Evolutionary conservation across 352 stramenopile genomes (phyloP), one percentile per base, ranked within the genome.

Genomic region (Phytophthora melonis): DNA sequence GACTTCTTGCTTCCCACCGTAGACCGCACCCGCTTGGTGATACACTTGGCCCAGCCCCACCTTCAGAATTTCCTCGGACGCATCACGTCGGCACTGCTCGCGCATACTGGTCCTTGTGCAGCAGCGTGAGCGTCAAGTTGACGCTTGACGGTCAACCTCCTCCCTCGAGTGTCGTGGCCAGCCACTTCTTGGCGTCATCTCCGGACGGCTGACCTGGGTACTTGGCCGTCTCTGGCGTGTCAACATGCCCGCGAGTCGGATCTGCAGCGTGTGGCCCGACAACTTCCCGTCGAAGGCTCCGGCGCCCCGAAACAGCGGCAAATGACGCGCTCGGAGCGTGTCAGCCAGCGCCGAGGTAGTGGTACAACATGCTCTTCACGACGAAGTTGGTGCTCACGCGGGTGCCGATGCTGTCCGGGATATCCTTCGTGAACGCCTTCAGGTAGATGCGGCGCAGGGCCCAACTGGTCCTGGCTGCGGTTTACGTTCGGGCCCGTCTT

Each of bases 51-150:
- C 23, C 23, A 25, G 23, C 23, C 90, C 90, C 21, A 75, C 77
- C 68, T 93, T 94, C 41, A 96, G 58, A 56, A 97, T 84, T 78
- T 96, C 90, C 59, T n/a, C n/a, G n/a, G n/a, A n/a, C n/a, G n/a
- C n/a, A n/a, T n/a, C n/a, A n/a, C n/a, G n/a, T n/a, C n/a, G n/a
- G n/a, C 63, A 96, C 85, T 1, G 90, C 86, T 32, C 88, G 87
- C n/a, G 85, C 77, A 65, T 94, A 95, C 68, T 97, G 91, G 68
- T 97, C 91, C 61, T 92, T 92, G 55, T 92, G 79, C 59, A 96
- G 79, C 58, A 97, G 70, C 56, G 86, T 95, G 47, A 97, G 77
- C 61, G n/a, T n/a, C n/a, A n/a, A n/a, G n/a, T n/a, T n/a, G n/a
- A n/a, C n/a, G n/a, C n/a, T n/a, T n/a, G n/a, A n/a, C n/a, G n/a